Percentiles rank a stretch among this genome's conserved stretches.
Conservation (phyloP, 163 green algal species). For the Dunaliella salina region DNA sequence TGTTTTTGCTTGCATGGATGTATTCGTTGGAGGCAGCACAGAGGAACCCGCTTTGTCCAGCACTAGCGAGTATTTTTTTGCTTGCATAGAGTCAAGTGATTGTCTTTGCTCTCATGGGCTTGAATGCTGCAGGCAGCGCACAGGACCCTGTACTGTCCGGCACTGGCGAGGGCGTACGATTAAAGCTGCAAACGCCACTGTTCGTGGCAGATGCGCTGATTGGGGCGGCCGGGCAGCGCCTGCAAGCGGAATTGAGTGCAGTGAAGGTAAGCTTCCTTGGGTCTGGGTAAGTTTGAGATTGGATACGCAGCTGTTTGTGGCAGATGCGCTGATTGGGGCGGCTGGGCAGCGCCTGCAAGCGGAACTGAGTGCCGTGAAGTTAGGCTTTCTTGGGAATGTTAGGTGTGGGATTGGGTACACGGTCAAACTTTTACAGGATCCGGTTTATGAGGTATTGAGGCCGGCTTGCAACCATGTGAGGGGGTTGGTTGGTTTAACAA, state of each 20-base stretch:
- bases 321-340: no score
- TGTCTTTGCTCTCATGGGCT: no score
- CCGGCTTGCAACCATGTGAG: no score
- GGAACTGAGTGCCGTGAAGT: no score
- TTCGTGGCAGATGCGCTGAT: constrained; percentile 81
- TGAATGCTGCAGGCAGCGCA: background rate
- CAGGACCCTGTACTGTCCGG: constrained; percentile 1
- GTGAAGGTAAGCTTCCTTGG: background rate
- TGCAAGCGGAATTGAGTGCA: constrained; percentile 9
- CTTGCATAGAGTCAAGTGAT: no score
- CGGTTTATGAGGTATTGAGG: no score
- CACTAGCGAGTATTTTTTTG: constrained; percentile 70
- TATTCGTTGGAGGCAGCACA: background rate
- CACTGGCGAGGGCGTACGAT: constrained; percentile 74
- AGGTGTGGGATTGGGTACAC: no score
- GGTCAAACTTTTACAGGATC: no score
- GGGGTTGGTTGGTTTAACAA: no score
- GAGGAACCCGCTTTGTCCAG: background rate
- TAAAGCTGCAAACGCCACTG: constrained; percentile 95
- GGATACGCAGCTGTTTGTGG: background rate
- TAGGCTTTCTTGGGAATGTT: no score
- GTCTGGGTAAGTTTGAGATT: background rate
- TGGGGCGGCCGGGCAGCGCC: constrained; percentile 41
- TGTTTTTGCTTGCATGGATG: no score
- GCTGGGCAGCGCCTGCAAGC: no score